Base-by-base conservation (phyloP, 2,329 filamentous ascomycete genomes). In the Colletotrichum tropicicola region DNA sequence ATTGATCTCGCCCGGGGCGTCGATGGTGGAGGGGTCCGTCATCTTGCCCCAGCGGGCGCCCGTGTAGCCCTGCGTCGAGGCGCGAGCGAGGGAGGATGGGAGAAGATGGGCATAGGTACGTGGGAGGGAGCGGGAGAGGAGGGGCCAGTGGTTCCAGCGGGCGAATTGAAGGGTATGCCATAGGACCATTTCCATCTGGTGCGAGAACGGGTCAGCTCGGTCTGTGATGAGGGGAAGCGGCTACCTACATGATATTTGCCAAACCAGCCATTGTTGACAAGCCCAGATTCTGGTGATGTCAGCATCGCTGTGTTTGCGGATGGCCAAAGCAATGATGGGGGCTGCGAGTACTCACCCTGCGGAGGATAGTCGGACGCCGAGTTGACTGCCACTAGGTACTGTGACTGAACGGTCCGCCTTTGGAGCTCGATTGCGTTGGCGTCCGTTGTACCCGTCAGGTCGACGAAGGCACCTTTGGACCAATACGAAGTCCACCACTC, bases 1-100 rank as follows among this genome's bases (percentile, higher is more conserved):
- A 71, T 89, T 89, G 71, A 89, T 89, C 67, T 87, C 83, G 2
- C 87, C 87, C 1, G 87, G 86, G 2, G 85, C 84, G 48, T 81
- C 85, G 10, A 83, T 78, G 25, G 86, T 85, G 0, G 80, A 82
- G 0, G 85, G 83, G 70, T 80, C 72, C 1, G 72, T 73, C 73
- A 75, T 75, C 56, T 74, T 85, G 45, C 66, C 83, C 83, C 69
- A 78, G 21, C 80, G 75, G 6, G 81, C 81, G 30, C 82, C 80
- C 5, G 71, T 66, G 71, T 83, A 83, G 4, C 81, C 80, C 69
- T 83, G 81, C 0, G 37, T 63, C 4, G 51, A 61, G 4, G 81
- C 81, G 35, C 80, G 76, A 4, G 72, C 69, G 32, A 77, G 55
- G 0, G 79, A 80, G 0, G 77, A 78, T 0, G 70, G 65, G 1